Conservation (phyloP, 2,329 filamentous ascomycete species). For the Torrubiellomyces zombiae region DNA sequence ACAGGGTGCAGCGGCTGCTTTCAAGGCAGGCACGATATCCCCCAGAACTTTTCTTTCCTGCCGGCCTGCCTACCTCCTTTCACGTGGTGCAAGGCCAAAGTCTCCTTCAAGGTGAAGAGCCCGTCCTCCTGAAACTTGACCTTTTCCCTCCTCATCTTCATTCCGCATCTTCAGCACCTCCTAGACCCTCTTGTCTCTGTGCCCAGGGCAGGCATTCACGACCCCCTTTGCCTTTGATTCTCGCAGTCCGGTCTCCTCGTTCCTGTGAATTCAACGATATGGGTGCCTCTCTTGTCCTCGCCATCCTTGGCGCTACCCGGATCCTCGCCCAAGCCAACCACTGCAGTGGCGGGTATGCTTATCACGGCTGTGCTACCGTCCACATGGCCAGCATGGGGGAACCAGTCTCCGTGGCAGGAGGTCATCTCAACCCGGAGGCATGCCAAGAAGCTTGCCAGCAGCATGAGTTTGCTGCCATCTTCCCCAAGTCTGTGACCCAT, state of each 20-base stretch:
- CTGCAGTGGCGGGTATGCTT: conserved; percentile 9
- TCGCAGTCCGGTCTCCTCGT: too few relatives aligned
- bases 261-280: conserved; percentile 10
- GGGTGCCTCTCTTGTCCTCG: conserved; percentile 8
- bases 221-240: conserved; percentile 1
- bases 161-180: too few relatives aligned
- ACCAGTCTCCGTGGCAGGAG: conserved; percentile 9
- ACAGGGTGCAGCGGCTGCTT: too few relatives aligned
- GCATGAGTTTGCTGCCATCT: conserved; percentile 12
- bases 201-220: conserved; percentile 1
- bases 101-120: too few relatives aligned
- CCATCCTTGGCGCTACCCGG: conserved; percentile 8
- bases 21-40: too few relatives aligned
- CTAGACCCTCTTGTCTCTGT: conserved; percentile 2
- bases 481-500: conserved; percentile 18
- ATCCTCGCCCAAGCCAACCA: conserved; percentile 7
- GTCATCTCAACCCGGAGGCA: conserved; percentile 10
- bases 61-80: too few relatives aligned
- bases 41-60: too few relatives aligned
- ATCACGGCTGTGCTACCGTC: conserved; percentile 13
- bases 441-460: conserved; percentile 14
- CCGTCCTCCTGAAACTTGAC: too few relatives aligned
- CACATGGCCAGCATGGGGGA: conserved; percentile 11
- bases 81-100: too few relatives aligned
- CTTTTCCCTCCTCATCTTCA: too few relatives aligned